Evolutionary conservation across 495 filamentous ascomycete species (phyloP), one percentile per base, ranked within the genome.

Genomic region (Neurospora sp.): DNA sequence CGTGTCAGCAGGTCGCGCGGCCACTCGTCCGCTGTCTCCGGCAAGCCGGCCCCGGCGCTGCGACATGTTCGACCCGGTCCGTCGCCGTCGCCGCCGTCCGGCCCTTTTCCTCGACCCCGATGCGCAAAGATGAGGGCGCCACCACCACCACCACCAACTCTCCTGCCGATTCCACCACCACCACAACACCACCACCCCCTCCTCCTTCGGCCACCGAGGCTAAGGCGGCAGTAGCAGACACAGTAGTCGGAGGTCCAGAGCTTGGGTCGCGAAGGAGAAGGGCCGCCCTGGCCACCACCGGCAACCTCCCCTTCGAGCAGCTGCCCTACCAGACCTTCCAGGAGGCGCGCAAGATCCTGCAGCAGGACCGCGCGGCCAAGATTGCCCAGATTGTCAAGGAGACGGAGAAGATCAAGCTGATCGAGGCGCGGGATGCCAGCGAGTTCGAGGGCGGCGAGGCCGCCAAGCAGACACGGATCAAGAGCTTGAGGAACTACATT

Each of bases 281-380:
- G 78, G 93, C 90, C 5, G 92, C 92, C 6, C 81, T 96, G 75
- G 89, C 89, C 74, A 85, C 86, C 23, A 89, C 91, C 11, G 83
- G 86, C 74, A 89, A 91, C 75, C 85, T 97, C 73, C 96, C 95
- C 69, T 98, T 99, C 82, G 92, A 95, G 82, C 92, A 94, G 79
- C 83, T 97, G 75, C 95, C 95, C 41, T 97, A 96, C 83, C 94
- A 98, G 86, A 95, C 92, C 80, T 99, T 97, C 87, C 96, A 99
- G 83, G 93, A 97, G 82, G 96, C 96, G 49, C 91, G 94, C 72
- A 92, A 93, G 78, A 81, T 98, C 42, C 86, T 99, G 60, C 86
- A 87, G 71, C 87, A 87, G 75, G 96, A 99, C 82, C 89, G 96
- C 18, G 83, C 90, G 72, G 89, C 96, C 83, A 99, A 98, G 83